Percentiles rank a stretch among this genome's conserved stretches.
phyloP scores from a whole-genome alignment of 345 rosid species.

The Bruguiera sexangula region DNA sequence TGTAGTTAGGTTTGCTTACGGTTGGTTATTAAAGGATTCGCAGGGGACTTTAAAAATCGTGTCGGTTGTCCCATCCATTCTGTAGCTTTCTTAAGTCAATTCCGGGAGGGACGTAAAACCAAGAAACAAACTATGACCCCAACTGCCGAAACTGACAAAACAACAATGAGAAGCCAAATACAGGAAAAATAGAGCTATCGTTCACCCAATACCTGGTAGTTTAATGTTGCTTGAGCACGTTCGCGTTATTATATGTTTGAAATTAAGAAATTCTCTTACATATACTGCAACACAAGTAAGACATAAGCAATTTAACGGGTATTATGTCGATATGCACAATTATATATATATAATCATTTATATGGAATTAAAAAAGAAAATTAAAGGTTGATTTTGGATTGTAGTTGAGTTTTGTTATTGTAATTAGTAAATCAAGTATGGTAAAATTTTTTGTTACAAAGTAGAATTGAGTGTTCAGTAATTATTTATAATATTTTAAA shows the following conservation, averaged over 20 bases:
- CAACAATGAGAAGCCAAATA: slow-evolving; percentile 24
- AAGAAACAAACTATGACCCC: slow-evolving; percentile 22
- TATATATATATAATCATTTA: not conserved
- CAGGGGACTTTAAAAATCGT: slow-evolving; percentile 6
- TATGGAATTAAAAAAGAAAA: not conserved
- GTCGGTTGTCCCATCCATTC: slow-evolving; percentile 32
- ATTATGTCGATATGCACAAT: too few species aligned
- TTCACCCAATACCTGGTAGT: not conserved
- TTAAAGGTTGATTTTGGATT: too few species aligned
- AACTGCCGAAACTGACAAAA: slow-evolving; percentile 39
- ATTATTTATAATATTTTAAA: too few species aligned
- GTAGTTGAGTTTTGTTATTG: too few species aligned
- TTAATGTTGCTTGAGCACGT: not conserved
- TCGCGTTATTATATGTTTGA: not conserved
- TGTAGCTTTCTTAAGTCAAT: slow-evolving; percentile 29
- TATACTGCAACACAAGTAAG: too few species aligned
- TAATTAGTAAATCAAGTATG: too few species aligned
- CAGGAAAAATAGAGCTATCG: slow-evolving; percentile 3
- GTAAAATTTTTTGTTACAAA: too few species aligned
- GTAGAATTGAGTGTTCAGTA: too few species aligned
- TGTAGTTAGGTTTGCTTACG: too few species aligned
- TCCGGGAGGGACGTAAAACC: slow-evolving; percentile 20
- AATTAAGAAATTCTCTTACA: not conserved
- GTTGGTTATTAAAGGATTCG: not conserved
- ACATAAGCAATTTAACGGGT: too few species aligned